Conservation (phyloP, 1,139 yeast genomes). For the Arxiozyma telluris region DNA sequence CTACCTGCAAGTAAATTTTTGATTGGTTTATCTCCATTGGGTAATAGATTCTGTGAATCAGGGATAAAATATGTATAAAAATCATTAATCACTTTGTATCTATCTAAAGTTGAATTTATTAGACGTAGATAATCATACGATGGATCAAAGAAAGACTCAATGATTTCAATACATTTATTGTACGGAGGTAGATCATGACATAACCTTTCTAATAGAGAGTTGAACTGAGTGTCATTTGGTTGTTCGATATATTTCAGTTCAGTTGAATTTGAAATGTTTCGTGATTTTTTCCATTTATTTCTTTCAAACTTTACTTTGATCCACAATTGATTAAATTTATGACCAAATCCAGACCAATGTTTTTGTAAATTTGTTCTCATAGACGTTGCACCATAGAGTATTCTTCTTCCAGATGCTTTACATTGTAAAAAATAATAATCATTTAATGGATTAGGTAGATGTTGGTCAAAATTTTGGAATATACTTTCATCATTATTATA, state of each 20-base stretch:
- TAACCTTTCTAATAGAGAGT: slow-evolving; percentile 11
- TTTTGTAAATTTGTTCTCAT: slow-evolving; percentile 12
- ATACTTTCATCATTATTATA: background rate
- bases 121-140: slow-evolving; percentile 10
- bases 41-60: slow-evolving; percentile 3
- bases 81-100: slow-evolving; percentile 16
- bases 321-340: slow-evolving; percentile 20
- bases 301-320: slow-evolving; percentile 17
- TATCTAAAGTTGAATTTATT: slow-evolving; percentile 15
- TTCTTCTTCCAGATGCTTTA: slow-evolving; percentile 13
- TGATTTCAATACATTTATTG: slow-evolving; percentile 9
- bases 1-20: slow-evolving; percentile 10
- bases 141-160: slow-evolving; percentile 15
- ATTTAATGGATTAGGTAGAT: slow-evolving; percentile 12
- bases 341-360: slow-evolving; percentile 14
- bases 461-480: slow-evolving; percentile 1
- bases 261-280: background rate
- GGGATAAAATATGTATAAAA: slow-evolving; percentile 14
- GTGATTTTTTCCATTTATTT: slow-evolving; percentile 15
- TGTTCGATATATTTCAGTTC: slow-evolving; percentile 2
- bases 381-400: slow-evolving; percentile 24
- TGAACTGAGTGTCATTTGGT: background rate
- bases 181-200: slow-evolving; percentile 18
- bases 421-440: slow-evolving; percentile 10
- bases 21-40: slow-evolving; percentile 7